phyloP scores from a whole-genome alignment of 2,329 filamentous ascomycete species.

The Emydomyces testavorans region DNA sequence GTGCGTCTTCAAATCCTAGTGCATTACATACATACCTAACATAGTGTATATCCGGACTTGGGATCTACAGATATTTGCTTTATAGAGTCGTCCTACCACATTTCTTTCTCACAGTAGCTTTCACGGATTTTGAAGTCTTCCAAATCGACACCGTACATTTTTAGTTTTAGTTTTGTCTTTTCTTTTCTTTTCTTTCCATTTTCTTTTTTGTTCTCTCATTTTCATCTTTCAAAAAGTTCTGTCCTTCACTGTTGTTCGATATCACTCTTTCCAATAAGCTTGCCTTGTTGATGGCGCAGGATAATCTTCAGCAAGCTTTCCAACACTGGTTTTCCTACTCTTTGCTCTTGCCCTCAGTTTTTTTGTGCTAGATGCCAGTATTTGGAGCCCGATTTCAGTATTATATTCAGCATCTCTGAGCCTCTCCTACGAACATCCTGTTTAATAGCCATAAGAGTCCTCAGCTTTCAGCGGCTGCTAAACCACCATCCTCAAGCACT shows the following conservation, averaged over 20 bases:
- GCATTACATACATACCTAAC: too few relatives aligned
- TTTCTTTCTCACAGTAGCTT: neutral
- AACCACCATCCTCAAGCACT: neutral
- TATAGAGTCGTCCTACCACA: neutral
- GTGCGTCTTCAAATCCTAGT: conserved; percentile 11
- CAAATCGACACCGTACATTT: neutral
- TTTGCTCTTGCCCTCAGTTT: neutral
- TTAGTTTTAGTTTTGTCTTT: too few relatives aligned
- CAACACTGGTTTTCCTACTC: neutral
- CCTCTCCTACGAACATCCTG: neutral
- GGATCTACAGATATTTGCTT: conserved; percentile 6
- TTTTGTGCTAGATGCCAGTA: neutral
- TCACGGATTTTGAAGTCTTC: neutral
- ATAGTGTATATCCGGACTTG: conserved; percentile 9
- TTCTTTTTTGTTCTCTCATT: too few relatives aligned
- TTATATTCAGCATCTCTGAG: neutral
- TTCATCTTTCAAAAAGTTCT: neutral
- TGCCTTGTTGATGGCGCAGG: neutral
- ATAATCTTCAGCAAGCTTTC: neutral
- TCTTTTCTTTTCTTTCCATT: too few relatives aligned
- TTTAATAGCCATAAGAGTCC: neutral
- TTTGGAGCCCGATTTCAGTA: neutral
- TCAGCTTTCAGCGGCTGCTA: neutral
- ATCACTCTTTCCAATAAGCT: neutral
- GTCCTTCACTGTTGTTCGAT: neutral